Evolutionary conservation across 2,329 filamentous ascomycete species (phyloP).

Genomic region (Fusarium poae): DNA sequence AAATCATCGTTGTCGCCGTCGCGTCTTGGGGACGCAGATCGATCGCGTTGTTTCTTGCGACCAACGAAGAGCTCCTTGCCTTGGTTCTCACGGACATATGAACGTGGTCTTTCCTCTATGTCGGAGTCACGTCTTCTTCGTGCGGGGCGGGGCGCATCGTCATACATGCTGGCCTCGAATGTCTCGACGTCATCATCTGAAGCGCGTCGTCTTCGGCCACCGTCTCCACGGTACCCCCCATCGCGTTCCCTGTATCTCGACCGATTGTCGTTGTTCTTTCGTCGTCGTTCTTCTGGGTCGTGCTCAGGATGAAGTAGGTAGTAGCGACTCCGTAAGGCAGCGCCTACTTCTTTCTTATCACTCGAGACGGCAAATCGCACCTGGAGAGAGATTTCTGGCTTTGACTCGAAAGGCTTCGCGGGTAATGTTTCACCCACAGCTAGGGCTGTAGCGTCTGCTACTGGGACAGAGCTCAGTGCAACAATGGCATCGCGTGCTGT

Average conservation of each 20-base stretch:
- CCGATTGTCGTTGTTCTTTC: constrained; percentile 67
- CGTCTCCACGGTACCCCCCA: constrained; percentile 51
- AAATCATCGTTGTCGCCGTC: constrained; percentile 58
- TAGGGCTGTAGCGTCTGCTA: constrained; percentile 67
- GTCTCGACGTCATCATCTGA: constrained; percentile 63
- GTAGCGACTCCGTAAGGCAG: constrained; percentile 85
- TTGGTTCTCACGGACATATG: constrained; percentile 57
- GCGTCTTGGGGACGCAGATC: constrained; percentile 66
- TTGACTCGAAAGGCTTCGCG: constrained; percentile 76
- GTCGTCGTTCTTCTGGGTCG: constrained; percentile 80
- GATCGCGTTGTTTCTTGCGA: constrained; percentile 55
- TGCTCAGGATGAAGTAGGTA: constrained; percentile 93
- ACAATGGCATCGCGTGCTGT: constrained; percentile 67
- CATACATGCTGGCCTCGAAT: constrained; percentile 86
- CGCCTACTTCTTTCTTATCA: constrained; percentile 85
- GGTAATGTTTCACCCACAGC: constrained; percentile 73
- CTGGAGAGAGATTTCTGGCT: constrained; percentile 76
- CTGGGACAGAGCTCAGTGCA: constrained; percentile 64
- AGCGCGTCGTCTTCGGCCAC: constrained; percentile 59
- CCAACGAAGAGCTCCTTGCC: constrained; percentile 75
- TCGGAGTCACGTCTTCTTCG: constrained; percentile 47
- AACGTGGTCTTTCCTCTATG: constrained; percentile 48
- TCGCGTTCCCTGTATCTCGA: constrained; percentile 75
- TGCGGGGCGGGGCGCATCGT: constrained; percentile 68
- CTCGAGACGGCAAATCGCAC: constrained; percentile 79